Conservation (phyloP, 2,329 filamentous ascomycete genomes). For the Fusarium nisikadoi region DNA sequence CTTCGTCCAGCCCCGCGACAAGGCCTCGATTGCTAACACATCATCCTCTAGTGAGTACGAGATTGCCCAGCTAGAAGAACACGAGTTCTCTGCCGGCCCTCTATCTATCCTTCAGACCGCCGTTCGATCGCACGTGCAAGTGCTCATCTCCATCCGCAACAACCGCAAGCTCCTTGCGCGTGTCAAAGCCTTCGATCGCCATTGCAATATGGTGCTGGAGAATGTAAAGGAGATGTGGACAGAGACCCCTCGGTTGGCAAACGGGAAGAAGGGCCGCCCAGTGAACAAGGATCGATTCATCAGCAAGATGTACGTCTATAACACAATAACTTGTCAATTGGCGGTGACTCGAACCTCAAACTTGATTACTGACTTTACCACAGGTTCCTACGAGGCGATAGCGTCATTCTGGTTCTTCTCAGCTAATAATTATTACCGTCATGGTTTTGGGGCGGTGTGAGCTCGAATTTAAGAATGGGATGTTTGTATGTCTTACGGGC, state of each 20-base stretch:
- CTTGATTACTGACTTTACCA: slow-evolving; percentile 33
- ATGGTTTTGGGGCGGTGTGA: slow-evolving; percentile 30
- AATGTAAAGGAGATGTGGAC: slow-evolving; percentile 99
- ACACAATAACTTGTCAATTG: neutral
- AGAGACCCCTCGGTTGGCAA: slow-evolving; percentile 83
- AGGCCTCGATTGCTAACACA: slow-evolving; percentile 30
- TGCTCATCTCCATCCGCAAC: slow-evolving; percentile 96
- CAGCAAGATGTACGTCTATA: slow-evolving; percentile 85
- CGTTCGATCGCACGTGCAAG: slow-evolving; percentile 92
- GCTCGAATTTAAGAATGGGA: slow-evolving; percentile 41
- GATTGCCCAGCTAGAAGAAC: slow-evolving; percentile 75
- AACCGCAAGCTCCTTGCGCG: slow-evolving; percentile 97
- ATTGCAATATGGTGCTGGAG: slow-evolving; percentile 99
- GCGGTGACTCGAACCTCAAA: slow-evolving; percentile 13
- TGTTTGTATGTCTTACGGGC: slow-evolving; percentile 46
- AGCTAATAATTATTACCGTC: slow-evolving; percentile 61
- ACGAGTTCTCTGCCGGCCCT: slow-evolving; percentile 64
- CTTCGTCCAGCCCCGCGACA: slow-evolving; percentile 24
- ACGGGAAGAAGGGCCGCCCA: slow-evolving; percentile 86
- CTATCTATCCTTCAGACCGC: slow-evolving; percentile 96
- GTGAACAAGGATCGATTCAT: slow-evolving; percentile 99
- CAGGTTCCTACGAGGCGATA: slow-evolving; percentile 88
- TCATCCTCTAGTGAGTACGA: slow-evolving; percentile 80
- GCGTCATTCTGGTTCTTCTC: slow-evolving; percentile 86
- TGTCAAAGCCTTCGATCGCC: slow-evolving; percentile 97